These are phyloP conservation scores for Monilinia vaccinii-corymbosi DNA, from an alignment of 2,329 filamentous ascomycete genomes.

Conservation along the genomic window DNA sequence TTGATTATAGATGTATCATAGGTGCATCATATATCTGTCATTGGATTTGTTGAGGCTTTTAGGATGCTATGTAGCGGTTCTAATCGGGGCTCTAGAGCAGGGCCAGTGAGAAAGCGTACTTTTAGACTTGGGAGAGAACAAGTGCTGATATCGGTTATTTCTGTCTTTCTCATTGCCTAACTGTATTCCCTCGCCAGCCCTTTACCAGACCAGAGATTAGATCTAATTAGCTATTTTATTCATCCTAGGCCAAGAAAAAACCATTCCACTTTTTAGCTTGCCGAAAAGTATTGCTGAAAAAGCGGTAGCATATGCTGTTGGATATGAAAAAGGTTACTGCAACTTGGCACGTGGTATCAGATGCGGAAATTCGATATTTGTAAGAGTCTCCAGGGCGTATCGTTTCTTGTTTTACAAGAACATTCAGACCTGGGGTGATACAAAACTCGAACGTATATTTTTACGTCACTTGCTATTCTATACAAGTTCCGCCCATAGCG, in stretches of 20 bases:
- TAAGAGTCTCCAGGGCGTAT: not conserved
- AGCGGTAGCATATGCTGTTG: not conserved
- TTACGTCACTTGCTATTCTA: not conserved
- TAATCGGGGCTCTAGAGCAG: not conserved
- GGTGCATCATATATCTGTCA: not conserved
- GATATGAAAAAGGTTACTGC: not conserved
- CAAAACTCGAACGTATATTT: not conserved
- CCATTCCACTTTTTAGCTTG: not conserved
- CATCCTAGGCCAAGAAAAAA: not conserved
- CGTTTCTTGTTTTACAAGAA: not conserved
- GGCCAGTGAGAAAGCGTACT: too few species aligned
- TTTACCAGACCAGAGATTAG: not conserved
- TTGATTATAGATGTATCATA: not conserved
- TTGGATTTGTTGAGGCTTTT: not conserved
- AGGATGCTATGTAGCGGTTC: not conserved
- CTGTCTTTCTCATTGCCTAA: not conserved
- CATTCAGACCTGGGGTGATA: not conserved
- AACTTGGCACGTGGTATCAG: not conserved
- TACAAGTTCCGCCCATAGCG: not conserved
- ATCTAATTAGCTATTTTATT: not conserved
- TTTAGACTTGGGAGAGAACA: not conserved
- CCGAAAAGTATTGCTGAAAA: not conserved
- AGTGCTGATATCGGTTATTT: not conserved
- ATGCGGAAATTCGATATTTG: not conserved
- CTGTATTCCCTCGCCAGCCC: not conserved